A percentile compares a stretch with the other conserved stretches of the same genome.
Evolutionary conservation across 2,329 filamentous ascomycete species (phyloP).

Genomic region (Botrytis medusae): DNA sequence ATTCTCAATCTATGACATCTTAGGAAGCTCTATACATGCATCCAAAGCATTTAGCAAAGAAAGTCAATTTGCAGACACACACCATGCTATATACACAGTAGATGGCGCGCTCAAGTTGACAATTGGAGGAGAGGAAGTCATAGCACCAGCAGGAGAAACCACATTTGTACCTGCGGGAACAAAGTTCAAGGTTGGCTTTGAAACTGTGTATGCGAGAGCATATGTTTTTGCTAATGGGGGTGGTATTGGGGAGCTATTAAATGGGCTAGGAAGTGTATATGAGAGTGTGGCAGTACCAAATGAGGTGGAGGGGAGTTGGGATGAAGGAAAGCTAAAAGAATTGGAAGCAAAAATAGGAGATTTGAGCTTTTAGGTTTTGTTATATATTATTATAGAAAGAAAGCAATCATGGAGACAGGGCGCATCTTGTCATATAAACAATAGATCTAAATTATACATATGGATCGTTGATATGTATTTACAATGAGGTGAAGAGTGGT

Average conservation of each 20-base stretch:
- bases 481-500: background rate
- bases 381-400: background rate
- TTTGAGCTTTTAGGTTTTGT: background rate
- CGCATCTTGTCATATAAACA: background rate
- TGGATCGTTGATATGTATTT: background rate
- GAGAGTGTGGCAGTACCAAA: background rate
- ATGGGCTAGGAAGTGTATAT: background rate
- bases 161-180: conserved; percentile 33
- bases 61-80: conserved; percentile 48
- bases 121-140: conserved; percentile 39
- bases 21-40: conserved; percentile 45
- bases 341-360: background rate
- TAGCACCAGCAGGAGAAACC: conserved; percentile 30
- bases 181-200: conserved; percentile 27
- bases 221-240: conserved; percentile 37
- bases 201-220: conserved; percentile 30
- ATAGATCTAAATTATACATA: background rate
- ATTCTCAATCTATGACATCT: conserved; percentile 55
- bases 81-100: conserved; percentile 53
- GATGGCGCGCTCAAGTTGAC: conserved; percentile 49
- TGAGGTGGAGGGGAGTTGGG: background rate
- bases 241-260: conserved; percentile 32
- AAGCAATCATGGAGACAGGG: background rate
- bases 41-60: conserved; percentile 41
- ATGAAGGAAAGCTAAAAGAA: background rate